Evolutionary conservation across 2,329 filamentous ascomycete genomes (phyloP).

Genomic region (Colletotrichum plurivorum): DNA sequence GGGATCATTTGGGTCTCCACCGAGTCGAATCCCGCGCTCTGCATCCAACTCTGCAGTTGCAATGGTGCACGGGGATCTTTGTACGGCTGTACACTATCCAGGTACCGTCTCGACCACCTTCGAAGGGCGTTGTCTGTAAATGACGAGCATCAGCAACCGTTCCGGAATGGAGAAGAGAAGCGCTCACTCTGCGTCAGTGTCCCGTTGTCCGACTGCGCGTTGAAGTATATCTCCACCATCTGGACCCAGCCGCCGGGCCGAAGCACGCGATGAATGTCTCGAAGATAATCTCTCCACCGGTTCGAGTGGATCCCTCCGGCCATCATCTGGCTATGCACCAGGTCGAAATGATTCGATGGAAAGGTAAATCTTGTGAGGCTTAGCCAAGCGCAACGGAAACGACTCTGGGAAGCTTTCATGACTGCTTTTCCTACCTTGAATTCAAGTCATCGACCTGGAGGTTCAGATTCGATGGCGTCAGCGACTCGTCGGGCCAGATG

Average conservation of each 20-base stretch:
- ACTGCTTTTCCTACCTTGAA: slow-evolving; percentile 61
- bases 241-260: slow-evolving; percentile 88
- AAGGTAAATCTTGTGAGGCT: slow-evolving; percentile 72
- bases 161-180: background rate
- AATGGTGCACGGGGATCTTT: slow-evolving; percentile 78
- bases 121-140: slow-evolving; percentile 72
- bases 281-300: slow-evolving; percentile 83
- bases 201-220: slow-evolving; percentile 88
- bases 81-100: slow-evolving; percentile 71
- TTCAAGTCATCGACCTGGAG: slow-evolving; percentile 83
- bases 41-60: slow-evolving; percentile 71
- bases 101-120: slow-evolving; percentile 77
- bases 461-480: slow-evolving; percentile 74
- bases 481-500: slow-evolving; percentile 73
- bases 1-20: slow-evolving; percentile 76
- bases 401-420: background rate
- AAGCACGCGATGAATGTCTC: slow-evolving; percentile 80
- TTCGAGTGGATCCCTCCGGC: slow-evolving; percentile 78
- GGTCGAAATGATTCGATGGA: slow-evolving; percentile 79
- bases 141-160: slow-evolving; percentile 36
- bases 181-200: slow-evolving; percentile 74
- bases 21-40: slow-evolving; percentile 75
- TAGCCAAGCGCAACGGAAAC: background rate
- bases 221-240: slow-evolving; percentile 89
- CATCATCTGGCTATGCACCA: slow-evolving; percentile 85